These are phyloP conservation scores for Trypanosomatidae sp. DNA, from an alignment of 208 protist species.

Conservation along the genomic window DNA sequence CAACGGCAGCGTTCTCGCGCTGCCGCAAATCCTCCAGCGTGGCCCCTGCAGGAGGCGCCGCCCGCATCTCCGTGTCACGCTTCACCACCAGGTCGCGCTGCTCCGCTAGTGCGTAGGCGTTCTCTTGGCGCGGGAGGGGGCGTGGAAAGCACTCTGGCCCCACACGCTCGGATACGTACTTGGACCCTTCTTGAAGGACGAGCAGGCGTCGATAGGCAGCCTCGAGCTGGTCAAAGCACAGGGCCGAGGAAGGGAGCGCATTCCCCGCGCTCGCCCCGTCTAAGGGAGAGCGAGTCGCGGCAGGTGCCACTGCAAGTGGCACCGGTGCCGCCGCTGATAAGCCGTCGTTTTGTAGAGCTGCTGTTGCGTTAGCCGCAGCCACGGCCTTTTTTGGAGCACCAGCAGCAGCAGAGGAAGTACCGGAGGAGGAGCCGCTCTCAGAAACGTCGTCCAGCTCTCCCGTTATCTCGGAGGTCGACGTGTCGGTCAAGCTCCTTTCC, in stretches of 20 bases:
- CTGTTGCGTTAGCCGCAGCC: neutral
- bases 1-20: constrained; percentile 19
- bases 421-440: constrained; percentile 2
- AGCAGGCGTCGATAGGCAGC: constrained; percentile 27
- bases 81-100: constrained; percentile 40
- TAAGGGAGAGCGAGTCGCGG: neutral
- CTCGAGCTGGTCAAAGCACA: constrained; percentile 32
- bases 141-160: constrained; percentile 21
- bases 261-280: neutral
- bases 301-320: neutral
- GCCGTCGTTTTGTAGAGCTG: constrained; percentile 2
- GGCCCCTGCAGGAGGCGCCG: constrained; percentile 15
- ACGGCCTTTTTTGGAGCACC: neutral
- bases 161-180: constrained; percentile 18
- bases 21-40: constrained; percentile 36
- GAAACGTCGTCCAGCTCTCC: neutral
- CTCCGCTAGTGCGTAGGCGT: constrained; percentile 27
- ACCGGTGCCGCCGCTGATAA: neutral
- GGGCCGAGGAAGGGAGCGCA: constrained; percentile 2
- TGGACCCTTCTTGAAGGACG: constrained; percentile 18
- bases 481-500: neutral
- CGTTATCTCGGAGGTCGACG: constrained; percentile 22
- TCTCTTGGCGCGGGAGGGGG: constrained; percentile 48
- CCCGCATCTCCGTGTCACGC: constrained; percentile 40
- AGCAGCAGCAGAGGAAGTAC: neutral